phyloP scores from a whole-genome alignment of 495 filamentous ascomycete genomes.

The Hypoxylon crocopeplum region DNA sequence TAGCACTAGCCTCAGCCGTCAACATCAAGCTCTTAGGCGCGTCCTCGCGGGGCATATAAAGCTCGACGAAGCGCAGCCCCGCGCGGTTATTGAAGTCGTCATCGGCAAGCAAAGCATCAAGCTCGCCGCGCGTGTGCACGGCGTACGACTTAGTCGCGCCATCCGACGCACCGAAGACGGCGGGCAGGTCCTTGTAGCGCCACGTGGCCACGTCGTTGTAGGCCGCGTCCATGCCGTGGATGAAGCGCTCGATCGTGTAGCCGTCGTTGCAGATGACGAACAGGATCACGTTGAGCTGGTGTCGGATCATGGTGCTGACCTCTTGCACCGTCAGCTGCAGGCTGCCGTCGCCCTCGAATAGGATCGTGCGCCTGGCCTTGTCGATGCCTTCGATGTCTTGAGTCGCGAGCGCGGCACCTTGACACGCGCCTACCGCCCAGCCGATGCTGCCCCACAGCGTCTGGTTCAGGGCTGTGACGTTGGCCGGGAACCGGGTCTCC shows the following conservation, averaged over 20 bases:
- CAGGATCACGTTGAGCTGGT: constrained; percentile 80
- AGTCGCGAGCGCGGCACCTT: constrained; percentile 75
- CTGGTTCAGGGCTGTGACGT: constrained; percentile 79
- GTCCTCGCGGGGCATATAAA: constrained; percentile 86
- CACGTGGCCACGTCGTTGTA: constrained; percentile 85
- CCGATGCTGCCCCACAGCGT: constrained; percentile 91
- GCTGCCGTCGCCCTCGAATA: constrained; percentile 89
- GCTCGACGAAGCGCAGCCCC: constrained; percentile 74
- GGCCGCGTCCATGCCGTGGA: constrained; percentile 74
- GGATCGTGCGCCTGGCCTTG: constrained; percentile 66
- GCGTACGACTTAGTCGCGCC: constrained; percentile 68
- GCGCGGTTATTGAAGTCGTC: constrained; percentile 64
- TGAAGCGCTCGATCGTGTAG: constrained; percentile 76
- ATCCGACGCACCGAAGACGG: constrained; percentile 68
- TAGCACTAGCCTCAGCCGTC: constrained; percentile 72
- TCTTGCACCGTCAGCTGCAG: constrained; percentile 87
- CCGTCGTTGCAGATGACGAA: constrained; percentile 81
- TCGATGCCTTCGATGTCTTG: constrained; percentile 56
- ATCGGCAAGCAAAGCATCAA: constrained; percentile 71
- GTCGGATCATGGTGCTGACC: constrained; percentile 82
- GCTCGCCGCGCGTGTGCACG: constrained; percentile 72
- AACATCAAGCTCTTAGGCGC: constrained; percentile 74
- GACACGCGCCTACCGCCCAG: constrained; percentile 78
- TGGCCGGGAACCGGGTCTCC: constrained; percentile 81
- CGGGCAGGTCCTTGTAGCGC: constrained; percentile 72